Base-by-base conservation (phyloP, 2,329 filamentous ascomycete species). In the Alternaria atra region DNA sequence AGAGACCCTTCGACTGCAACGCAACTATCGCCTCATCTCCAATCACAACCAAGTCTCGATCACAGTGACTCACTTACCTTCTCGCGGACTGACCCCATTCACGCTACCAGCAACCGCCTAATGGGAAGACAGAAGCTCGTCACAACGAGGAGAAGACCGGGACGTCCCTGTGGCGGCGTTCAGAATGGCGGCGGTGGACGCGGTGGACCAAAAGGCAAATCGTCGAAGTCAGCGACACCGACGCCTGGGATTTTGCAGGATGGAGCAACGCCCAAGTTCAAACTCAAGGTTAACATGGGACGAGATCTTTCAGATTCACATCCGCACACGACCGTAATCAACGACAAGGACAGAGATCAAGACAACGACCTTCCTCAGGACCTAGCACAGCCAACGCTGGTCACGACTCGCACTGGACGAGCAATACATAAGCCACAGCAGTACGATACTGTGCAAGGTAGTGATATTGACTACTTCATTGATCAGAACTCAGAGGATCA, bases 361-460 rank as follows among this genome's bases (percentile, higher is more conserved):
- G 30, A 20, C 15, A 23, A 53, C 15, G 32, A 52, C 6, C n/a
- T 35, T 8, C 15, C 29, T 13, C 17, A 29, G 29, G 25, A 25
- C 5, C 13, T 32, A 5, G 30, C 12, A 10, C 17, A 23, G 17
- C 29, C 37, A 13, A 15, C 43, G 23, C 42, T 44, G 7, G 12
- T 35, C 3, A 58, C 29, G 13, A 55, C 58, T 10, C 61, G 61
- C 9, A 48, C 42, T n/a, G 58, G 61, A 30, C 34, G 64, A n/a
- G 35, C 37, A 0, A 6, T 53, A 4, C n/a, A 50, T 2, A 57
- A 52, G 27, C 43, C 43, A 3, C 40, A 37, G 12, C 35, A 62
- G 1, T n/a, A 25, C 4, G 44, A 60, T 12, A 34, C 27, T 13
- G 35, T 53, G 13, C 13, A 52, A 10, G 58, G 40, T 25, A 52